Conservation (phyloP, 2,329 filamentous ascomycete species). For the Aspergillus neoniger region DNA sequence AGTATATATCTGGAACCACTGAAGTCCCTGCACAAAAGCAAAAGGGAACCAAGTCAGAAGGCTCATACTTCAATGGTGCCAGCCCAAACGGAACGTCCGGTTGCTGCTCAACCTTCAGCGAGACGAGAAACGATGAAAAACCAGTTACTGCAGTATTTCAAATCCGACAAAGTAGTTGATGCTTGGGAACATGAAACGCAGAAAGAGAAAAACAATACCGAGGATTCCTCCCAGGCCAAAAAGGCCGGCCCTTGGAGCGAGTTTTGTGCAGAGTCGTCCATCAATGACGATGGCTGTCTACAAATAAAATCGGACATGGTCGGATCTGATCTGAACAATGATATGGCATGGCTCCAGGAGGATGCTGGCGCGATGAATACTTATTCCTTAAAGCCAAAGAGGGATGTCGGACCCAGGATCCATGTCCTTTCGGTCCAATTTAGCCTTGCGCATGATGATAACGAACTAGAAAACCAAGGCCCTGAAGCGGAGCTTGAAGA, state of each 20-base stretch:
- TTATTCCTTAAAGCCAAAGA: conserved; percentile 33
- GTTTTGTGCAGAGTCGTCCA: conserved; percentile 33
- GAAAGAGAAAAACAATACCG: conserved; percentile 22
- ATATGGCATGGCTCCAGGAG: conserved; percentile 37
- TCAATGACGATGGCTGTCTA: conserved; percentile 4
- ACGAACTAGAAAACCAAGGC: not conserved
- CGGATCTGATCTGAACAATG: conserved; percentile 20
- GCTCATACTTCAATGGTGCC: not conserved
- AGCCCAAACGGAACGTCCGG: conserved; percentile 12
- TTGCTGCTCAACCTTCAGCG: conserved; percentile 10
- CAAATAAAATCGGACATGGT: conserved; percentile 14
- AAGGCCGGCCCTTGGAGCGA: conserved; percentile 33
- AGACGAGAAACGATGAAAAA: conserved; percentile 33
- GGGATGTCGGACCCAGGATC: conserved; percentile 30
- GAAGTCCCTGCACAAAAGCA: conserved; percentile 22
- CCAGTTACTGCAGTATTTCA: conserved; percentile 37
- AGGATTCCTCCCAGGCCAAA: conserved; percentile 18
- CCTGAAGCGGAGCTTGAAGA: conserved; percentile 2
- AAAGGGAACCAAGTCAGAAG: conserved; percentile 21
- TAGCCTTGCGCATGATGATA: conserved; percentile 26
- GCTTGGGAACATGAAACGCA: conserved; percentile 32
- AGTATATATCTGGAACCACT: conserved; percentile 32
- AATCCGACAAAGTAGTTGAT: conserved; percentile 36
- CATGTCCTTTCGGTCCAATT: conserved; percentile 34
- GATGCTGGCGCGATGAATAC: conserved; percentile 30